These are phyloP conservation scores for Cutaneotrichosporon dermatis DNA, from an alignment of 1,284 basidiomycete species.

Conservation along the genomic window DNA sequence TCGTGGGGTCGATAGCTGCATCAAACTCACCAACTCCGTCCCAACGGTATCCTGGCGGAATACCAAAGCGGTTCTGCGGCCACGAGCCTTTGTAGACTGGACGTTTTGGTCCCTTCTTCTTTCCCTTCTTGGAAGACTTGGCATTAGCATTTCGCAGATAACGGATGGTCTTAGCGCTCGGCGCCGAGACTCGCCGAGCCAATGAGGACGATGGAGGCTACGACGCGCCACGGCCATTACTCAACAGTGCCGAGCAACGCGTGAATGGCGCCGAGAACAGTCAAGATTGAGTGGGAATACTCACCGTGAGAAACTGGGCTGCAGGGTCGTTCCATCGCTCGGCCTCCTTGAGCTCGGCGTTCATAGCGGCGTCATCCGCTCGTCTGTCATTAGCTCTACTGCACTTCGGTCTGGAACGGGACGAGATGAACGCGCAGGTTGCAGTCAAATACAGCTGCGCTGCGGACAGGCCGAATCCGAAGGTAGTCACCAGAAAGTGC, in stretches of 20 bases:
- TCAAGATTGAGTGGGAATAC: conserved; percentile 32
- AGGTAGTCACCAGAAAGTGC: no score
- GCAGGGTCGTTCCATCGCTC: conserved; percentile 94
- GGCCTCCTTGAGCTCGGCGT: conserved; percentile 70
- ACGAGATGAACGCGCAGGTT: no score
- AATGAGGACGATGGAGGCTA: no score
- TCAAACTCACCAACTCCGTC: conserved; percentile 78
- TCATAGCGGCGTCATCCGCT: conserved; percentile 78
- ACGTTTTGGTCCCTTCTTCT: conserved; percentile 77
- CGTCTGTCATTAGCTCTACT: conserved; percentile 46
- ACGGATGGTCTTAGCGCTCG: no score
- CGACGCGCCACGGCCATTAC: no score
- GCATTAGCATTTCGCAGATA: conserved; percentile 9
- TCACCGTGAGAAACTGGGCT: conserved; percentile 80
- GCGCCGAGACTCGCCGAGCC: no score
- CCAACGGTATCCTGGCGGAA: conserved; percentile 93
- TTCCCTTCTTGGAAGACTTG: conserved; percentile 49
- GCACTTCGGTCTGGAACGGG: no score
- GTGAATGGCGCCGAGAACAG: no score
- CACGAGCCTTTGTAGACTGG: conserved; percentile 83
- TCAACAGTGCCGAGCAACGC: no score
- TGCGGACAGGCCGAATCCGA: no score
- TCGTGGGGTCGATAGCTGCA: neutral
- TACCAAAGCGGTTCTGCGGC: conserved; percentile 90
- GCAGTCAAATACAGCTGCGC: no score